Evolutionary conservation across 2,329 filamentous ascomycete genomes (phyloP).

Genomic region (Lachnellula subtilissima): DNA sequence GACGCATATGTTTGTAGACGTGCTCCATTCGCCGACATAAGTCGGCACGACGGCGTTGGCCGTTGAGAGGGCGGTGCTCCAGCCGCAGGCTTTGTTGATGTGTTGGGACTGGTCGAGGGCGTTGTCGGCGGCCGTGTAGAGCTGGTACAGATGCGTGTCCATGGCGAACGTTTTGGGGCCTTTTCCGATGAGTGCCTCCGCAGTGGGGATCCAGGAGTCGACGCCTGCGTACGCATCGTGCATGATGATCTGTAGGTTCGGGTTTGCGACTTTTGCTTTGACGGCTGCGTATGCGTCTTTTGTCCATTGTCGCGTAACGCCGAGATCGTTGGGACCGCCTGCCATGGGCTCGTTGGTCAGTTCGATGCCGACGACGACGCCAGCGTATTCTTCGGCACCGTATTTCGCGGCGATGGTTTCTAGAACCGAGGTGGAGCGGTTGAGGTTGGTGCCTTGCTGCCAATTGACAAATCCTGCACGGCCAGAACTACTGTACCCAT

Average conservation of each 20-base stretch:
- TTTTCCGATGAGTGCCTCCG: conserved; percentile 8
- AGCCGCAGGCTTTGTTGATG: conserved; percentile 37
- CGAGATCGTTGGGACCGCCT: conserved; percentile 33
- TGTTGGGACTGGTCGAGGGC: conserved; percentile 34
- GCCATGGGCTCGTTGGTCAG: conserved; percentile 39
- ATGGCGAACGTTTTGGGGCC: conserved; percentile 33
- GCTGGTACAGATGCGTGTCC: conserved; percentile 39
- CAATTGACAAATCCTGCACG: conserved; percentile 40
- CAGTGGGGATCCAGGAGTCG: conserved; percentile 31
- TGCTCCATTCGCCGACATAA: conserved; percentile 38
- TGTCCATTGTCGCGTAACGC: conserved; percentile 33
- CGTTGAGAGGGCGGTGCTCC: conserved; percentile 29
- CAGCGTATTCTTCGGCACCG: conserved; percentile 33
- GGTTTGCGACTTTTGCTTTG: conserved; percentile 29
- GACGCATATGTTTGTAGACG: conserved; percentile 37
- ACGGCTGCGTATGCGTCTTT: conserved; percentile 33
- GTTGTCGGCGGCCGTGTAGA: conserved; percentile 33
- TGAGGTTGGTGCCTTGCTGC: conserved; percentile 34
- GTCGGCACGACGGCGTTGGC: conserved; percentile 31
- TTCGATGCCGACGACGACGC: conserved; percentile 37
- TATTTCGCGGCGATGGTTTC: conserved; percentile 38
- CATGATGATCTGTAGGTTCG: conserved; percentile 35
- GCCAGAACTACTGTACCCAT: conserved; percentile 58
- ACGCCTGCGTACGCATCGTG: conserved; percentile 36
- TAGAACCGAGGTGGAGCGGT: conserved; percentile 33